Percentiles rank a stretch among this genome's conserved stretches.
These are phyloP conservation scores for Mycena alexandri DNA, from an alignment of 768 basidiomycete genomes.

Conservation along the genomic window DNA sequence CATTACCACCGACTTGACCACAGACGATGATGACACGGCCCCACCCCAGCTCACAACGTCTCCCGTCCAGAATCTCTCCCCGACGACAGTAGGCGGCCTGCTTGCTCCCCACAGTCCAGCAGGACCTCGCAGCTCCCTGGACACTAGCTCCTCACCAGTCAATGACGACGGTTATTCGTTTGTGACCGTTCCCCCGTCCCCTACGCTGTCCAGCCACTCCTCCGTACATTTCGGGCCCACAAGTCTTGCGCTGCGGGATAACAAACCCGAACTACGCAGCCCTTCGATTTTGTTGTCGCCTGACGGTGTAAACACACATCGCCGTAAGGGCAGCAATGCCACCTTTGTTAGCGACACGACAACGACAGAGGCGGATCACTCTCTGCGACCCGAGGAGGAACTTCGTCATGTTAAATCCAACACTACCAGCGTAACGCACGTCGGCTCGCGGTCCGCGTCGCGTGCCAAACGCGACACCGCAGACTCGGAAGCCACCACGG, in stretches of 20 bases:
- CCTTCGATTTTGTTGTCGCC: conserved; percentile 64
- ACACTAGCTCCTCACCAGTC: conserved; percentile 43
- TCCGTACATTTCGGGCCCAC: conserved; percentile 68
- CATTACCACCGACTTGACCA: conserved; percentile 32
- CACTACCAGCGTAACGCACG: conserved; percentile 51
- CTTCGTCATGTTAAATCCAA: conserved; percentile 56
- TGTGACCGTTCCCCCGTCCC: conserved; percentile 71
- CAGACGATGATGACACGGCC: conserved; percentile 15
- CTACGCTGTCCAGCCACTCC: conserved; percentile 77
- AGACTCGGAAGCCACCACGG: conserved; percentile 29
- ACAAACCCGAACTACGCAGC: conserved; percentile 73
- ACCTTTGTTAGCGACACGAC: conserved; percentile 63
- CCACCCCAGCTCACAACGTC: conserved; percentile 26
- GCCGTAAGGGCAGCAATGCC: conserved; percentile 69
- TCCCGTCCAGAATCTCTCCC: conserved; percentile 22
- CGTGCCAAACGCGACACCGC: conserved; percentile 40
- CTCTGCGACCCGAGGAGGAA: conserved; percentile 42
- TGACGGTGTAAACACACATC: conserved; percentile 52
- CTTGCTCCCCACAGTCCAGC: conserved; percentile 43
- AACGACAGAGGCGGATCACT: conserved; percentile 61
- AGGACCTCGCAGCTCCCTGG: conserved; percentile 31
- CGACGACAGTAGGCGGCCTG: conserved; percentile 34
- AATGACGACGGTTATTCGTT: conserved; percentile 57
- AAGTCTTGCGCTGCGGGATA: conserved; percentile 72
- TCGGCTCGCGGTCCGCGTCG: conserved; percentile 44